These are phyloP conservation scores for Amaranthus cruentus DNA, from an alignment of 148 eudicot species.

Conservation along the genomic window DNA sequence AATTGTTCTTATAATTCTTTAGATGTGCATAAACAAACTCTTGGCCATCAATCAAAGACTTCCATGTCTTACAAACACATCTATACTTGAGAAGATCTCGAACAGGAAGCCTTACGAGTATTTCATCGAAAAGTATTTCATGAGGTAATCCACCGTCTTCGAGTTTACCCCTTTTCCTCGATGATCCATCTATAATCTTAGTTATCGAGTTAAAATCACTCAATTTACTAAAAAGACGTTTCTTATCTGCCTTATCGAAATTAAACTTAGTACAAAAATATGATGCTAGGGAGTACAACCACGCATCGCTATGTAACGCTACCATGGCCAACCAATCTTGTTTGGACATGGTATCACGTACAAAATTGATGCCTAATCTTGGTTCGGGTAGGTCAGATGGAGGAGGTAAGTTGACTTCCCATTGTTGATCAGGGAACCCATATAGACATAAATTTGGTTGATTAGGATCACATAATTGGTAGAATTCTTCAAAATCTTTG, in stretches of 20 bases:
- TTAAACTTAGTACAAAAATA: slow-evolving; percentile 9
- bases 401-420: slow-evolving; percentile 19
- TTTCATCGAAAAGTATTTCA: slow-evolving; percentile 19
- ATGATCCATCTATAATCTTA: background rate
- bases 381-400: slow-evolving; percentile 24
- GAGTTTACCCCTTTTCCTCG: slow-evolving; percentile 11
- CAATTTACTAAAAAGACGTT: slow-evolving; percentile 21
- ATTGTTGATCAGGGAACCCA: slow-evolving; percentile 19
- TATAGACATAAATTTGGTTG: slow-evolving; percentile 16
- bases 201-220: background rate
- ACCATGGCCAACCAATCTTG: slow-evolving; percentile 26
- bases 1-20: slow-evolving; percentile 4
- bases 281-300: slow-evolving; percentile 18
- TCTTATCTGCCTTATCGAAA: slow-evolving; percentile 22
- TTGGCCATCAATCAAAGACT: slow-evolving; percentile 13
- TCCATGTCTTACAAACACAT: slow-evolving; percentile 16
- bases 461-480: slow-evolving; percentile 16
- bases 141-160: slow-evolving; percentile 9
- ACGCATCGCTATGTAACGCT: slow-evolving; percentile 21
- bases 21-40: slow-evolving; percentile 15
- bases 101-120: slow-evolving; percentile 11
- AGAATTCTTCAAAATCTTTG: slow-evolving; percentile 17
- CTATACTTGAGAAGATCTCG: slow-evolving; percentile 9
- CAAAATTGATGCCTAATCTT: slow-evolving; percentile 17
- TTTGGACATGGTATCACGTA: slow-evolving; percentile 14